phyloP scores from a whole-genome alignment of 129 eudicot genomes.

The Flaveria ramosissima region DNA sequence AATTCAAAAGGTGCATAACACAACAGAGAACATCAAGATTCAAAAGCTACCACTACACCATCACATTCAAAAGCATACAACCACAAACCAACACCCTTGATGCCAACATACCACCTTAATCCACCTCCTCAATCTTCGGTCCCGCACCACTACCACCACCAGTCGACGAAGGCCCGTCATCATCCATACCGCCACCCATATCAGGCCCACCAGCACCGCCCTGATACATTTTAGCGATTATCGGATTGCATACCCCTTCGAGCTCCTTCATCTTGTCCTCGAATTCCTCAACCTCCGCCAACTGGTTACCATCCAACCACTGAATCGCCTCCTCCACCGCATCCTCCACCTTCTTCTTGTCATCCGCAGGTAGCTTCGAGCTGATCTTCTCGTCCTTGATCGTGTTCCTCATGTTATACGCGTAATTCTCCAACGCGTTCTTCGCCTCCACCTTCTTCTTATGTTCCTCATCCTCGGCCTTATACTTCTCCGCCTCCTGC shows the following conservation, averaged over 20 bases:
- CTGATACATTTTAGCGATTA: slow-evolving; percentile 81
- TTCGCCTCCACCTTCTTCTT: slow-evolving; percentile 83
- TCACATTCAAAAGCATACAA: not conserved
- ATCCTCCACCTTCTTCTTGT: slow-evolving; percentile 80
- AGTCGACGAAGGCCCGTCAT: slow-evolving; percentile 44
- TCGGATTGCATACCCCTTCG: slow-evolving; percentile 73
- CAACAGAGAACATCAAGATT: not conserved
- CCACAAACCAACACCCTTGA: not conserved
- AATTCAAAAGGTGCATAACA: not conserved
- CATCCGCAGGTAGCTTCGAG: slow-evolving; percentile 54
- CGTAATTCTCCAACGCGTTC: slow-evolving; percentile 76
- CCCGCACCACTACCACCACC: slow-evolving; percentile 48
- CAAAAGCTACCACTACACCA: not conserved
- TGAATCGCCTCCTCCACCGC: slow-evolving; percentile 61
- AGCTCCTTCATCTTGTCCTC: slow-evolving; percentile 86
- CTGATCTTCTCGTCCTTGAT: slow-evolving; percentile 75
- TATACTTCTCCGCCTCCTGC: slow-evolving; percentile 79
- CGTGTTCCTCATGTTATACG: slow-evolving; percentile 86
- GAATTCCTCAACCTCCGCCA: slow-evolving; percentile 70
- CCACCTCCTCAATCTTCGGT: slow-evolving; percentile 86
- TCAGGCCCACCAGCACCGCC: slow-evolving; percentile 60
- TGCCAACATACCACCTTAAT: slow-evolving; percentile 30
- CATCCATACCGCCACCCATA: slow-evolving; percentile 57
- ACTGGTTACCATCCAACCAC: slow-evolving; percentile 77
- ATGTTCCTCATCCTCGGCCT: slow-evolving; percentile 85